phyloP scores from a whole-genome alignment of 495 filamentous ascomycete genomes.

The Clohesyomyces aquaticus region DNA sequence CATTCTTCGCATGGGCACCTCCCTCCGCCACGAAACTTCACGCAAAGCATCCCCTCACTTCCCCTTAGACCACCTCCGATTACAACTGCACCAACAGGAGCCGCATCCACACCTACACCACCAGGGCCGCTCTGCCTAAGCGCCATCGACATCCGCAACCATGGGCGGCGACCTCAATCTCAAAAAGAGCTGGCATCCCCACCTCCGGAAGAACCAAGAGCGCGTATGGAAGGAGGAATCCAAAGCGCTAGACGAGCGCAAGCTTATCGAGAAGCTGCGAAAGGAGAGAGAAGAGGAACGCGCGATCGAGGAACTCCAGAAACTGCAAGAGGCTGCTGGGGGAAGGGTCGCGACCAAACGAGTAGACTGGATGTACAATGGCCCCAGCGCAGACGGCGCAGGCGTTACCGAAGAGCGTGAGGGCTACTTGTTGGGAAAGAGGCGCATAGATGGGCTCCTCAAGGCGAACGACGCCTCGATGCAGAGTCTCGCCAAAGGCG shows the following conservation, averaged over 20 bases:
- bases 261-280: conserved; percentile 79
- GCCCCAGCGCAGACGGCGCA: conserved; percentile 75
- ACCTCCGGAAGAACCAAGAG: conserved; percentile 63
- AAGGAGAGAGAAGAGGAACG: conserved; percentile 96
- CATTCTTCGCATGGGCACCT: not conserved
- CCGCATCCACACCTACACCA: conserved; percentile 3
- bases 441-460: conserved; percentile 81
- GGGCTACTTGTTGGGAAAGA: conserved; percentile 88
- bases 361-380: conserved; percentile 98
- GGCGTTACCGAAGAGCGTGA: conserved; percentile 93
- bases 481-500: conserved; percentile 79
- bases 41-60: not conserved
- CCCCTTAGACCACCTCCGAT: not conserved
- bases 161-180: conserved; percentile 44
- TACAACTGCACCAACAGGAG: not conserved
- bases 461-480: conserved; percentile 77
- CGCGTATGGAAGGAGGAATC: conserved; percentile 86
- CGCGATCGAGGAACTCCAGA: conserved; percentile 85
- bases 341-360: conserved; percentile 72
- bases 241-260: conserved; percentile 93
- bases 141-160: conserved; percentile 38
- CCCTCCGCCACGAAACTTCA: not conserved
- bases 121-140: not conserved
- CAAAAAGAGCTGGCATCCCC: conserved; percentile 97
- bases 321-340: conserved; percentile 85